Conservation (phyloP, 2,329 filamentous ascomycete species). For the Ceratocystis colombiana region DNA sequence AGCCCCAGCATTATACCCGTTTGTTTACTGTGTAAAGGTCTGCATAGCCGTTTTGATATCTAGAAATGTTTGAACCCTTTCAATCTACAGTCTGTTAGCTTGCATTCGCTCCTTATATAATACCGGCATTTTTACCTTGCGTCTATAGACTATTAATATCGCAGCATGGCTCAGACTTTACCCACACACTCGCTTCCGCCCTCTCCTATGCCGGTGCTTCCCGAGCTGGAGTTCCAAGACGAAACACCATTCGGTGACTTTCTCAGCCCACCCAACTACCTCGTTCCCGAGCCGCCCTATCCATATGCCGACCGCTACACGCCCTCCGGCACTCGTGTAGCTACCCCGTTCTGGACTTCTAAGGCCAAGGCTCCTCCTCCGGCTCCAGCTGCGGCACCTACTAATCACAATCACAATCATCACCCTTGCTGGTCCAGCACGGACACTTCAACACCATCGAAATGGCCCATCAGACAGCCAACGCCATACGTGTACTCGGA, state of each 20-base stretch:
- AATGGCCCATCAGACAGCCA: not conserved
- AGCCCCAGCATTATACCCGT: not conserved
- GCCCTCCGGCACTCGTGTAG: constrained; percentile 5
- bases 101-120: constrained; percentile 10
- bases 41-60: not conserved
- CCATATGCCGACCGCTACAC: constrained; percentile 10
- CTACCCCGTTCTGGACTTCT: constrained; percentile 6
- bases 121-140: constrained; percentile 10
- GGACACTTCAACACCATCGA: not conserved
- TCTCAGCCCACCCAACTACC: not conserved
- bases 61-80: not conserved
- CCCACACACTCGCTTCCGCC: not conserved
- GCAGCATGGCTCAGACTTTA: constrained; percentile 1
- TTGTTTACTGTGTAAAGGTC: not conserved
- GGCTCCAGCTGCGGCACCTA: not conserved
- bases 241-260: constrained; percentile 10
- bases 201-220: constrained; percentile 7
- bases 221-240: constrained; percentile 4
- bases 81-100: not conserved
- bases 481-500: constrained; percentile 7
- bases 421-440: not conserved
- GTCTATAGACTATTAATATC: not conserved
- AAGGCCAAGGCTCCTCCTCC: not conserved
- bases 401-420: not conserved
- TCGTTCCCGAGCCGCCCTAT: not conserved